A percentile compares a stretch with the other conserved stretches of the same genome.
Conservation (phyloP, 2,329 filamentous ascomycete species). For the Alternaria rosae region DNA sequence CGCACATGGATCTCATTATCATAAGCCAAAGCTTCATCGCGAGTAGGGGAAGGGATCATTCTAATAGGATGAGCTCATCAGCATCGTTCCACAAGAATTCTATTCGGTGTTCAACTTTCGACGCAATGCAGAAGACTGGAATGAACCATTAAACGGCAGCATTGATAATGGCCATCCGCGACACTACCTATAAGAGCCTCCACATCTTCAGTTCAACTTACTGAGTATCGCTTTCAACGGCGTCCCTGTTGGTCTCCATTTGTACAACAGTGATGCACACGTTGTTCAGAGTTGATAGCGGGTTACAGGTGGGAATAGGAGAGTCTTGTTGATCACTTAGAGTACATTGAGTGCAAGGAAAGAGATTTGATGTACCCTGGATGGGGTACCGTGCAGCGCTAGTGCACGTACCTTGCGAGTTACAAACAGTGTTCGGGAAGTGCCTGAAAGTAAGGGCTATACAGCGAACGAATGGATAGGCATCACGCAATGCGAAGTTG, state of each 20-base stretch:
- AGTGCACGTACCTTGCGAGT: background rate
- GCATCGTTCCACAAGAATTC: background rate
- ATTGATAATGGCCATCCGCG: background rate
- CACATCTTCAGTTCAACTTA: background rate
- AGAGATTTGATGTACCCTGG: background rate
- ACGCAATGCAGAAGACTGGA: background rate
- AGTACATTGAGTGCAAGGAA: background rate
- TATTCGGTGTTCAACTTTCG: background rate
- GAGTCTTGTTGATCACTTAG: too few species aligned
- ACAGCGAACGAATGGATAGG: too few species aligned
- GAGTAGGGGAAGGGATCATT: rapidly evolving
- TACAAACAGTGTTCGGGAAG: background rate
- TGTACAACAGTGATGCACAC: background rate
- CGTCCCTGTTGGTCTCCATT: background rate
- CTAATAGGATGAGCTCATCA: background rate
- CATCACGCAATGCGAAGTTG: too few species aligned
- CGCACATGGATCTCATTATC: background rate
- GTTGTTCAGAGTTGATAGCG: too few species aligned
- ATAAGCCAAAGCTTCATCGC: background rate
- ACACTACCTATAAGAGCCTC: background rate
- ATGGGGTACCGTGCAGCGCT: background rate
- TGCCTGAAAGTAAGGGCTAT: too few species aligned
- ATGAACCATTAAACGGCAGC: background rate
- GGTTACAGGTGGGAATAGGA: too few species aligned
- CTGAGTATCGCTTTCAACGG: background rate